A percentile compares a stretch with the other conserved stretches of the same genome.
phyloP scores from a whole-genome alignment of 768 basidiomycete genomes.

The Leccinum broughii region DNA sequence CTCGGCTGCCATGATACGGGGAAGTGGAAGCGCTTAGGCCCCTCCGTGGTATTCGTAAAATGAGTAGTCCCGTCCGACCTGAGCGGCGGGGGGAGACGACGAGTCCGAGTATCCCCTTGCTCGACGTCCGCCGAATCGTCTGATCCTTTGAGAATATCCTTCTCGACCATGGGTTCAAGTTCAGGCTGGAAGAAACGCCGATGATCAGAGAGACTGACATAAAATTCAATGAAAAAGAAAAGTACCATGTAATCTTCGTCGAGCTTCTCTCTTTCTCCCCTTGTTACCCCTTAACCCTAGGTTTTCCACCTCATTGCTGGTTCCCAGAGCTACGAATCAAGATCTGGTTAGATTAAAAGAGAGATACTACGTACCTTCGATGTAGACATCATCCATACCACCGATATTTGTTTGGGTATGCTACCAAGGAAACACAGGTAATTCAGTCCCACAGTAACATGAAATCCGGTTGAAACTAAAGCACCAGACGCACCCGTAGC shows the following conservation, averaged over 20 bases:
- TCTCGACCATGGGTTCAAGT: conserved; percentile 69
- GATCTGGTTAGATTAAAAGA: no score
- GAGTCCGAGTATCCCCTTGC: conserved; percentile 40
- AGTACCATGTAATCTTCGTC: conserved; percentile 91
- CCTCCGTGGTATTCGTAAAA: conserved; percentile 25
- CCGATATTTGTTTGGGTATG: no score
- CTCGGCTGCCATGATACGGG: conserved; percentile 25
- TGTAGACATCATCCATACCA: no score
- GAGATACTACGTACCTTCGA: no score
- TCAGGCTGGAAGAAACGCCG: conserved; percentile 54
- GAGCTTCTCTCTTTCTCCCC: conserved; percentile 80
- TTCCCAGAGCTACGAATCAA: no score
- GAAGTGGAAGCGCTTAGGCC: conserved; percentile 20
- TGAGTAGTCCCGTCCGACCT: conserved; percentile 5
- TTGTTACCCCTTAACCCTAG: no score
- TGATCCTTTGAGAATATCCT: conserved; percentile 90
- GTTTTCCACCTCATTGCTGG: no score
- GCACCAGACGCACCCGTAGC: no score
- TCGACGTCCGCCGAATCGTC: conserved; percentile 85
- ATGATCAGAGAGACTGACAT: conserved; percentile 3
- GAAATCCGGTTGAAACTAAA: no score
- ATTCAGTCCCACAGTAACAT: no score
- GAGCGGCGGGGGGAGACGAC: neutral
- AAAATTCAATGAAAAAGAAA: neutral
- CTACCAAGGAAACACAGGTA: no score